These are phyloP conservation scores for Fusarium mangiferae DNA, from an alignment of 2,329 filamentous ascomycete genomes.

Conservation along the genomic window DNA sequence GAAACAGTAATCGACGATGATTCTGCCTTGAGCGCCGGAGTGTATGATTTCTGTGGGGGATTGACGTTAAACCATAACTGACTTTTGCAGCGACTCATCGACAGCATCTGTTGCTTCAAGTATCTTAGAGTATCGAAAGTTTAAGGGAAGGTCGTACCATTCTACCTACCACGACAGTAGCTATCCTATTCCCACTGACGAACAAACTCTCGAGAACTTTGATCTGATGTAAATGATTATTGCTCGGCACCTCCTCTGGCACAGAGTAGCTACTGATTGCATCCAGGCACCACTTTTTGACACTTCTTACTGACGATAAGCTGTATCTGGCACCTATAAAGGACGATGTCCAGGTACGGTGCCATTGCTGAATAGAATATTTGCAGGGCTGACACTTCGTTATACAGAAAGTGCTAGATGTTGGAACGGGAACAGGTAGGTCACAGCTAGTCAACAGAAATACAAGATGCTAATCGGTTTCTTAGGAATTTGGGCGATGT, in stretches of 20 bases:
- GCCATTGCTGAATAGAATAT: no score
- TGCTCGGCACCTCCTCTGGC: no score
- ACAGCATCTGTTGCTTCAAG: constrained; percentile 9
- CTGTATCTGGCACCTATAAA: constrained; percentile 14
- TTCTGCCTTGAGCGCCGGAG: background rate
- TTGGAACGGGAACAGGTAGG: constrained; percentile 7
- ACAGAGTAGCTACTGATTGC: background rate
- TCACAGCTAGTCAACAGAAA: rapidly evolving
- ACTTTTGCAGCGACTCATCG: background rate
- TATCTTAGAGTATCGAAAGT: constrained; percentile 21
- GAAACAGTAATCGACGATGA: background rate
- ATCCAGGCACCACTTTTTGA: constrained; percentile 16
- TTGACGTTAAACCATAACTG: background rate
- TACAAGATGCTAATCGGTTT: background rate
- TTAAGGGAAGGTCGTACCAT: constrained; percentile 14
- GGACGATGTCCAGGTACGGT: background rate
- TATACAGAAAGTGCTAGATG: constrained; percentile 9
- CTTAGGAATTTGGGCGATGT: constrained; percentile 19
- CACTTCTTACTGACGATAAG: constrained; percentile 3
- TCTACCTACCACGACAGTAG: background rate
- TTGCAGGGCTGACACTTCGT: background rate
- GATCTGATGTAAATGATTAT: constrained; percentile 1
- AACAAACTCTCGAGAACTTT: constrained; percentile 8
- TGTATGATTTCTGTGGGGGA: background rate
- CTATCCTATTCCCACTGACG: constrained; percentile 8